Conservation (phyloP, 805 yeast species). For the Lachancea mirantina region DNA sequence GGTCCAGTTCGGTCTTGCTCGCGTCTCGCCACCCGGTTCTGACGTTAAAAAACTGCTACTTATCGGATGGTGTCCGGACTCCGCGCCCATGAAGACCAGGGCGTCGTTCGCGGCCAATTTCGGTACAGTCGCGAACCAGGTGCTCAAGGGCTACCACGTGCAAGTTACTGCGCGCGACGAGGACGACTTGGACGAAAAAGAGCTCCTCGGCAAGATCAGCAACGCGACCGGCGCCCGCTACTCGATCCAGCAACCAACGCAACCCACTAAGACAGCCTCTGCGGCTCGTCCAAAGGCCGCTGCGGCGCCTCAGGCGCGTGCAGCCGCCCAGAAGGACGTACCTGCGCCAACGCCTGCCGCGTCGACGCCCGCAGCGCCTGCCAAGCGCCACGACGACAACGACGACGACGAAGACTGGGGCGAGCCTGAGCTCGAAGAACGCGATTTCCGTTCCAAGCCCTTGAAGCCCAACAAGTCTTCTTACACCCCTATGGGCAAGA, state of each 20-base stretch:
- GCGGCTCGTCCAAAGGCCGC: conserved; percentile 18
- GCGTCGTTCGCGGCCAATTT: conserved; percentile 72
- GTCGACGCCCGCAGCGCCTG: conserved; percentile 6
- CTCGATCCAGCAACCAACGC: conserved; percentile 44
- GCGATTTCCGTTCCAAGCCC: conserved; percentile 44
- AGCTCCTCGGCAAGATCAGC: conserved; percentile 65
- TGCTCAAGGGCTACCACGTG: conserved; percentile 80
- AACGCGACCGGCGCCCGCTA: conserved; percentile 96
- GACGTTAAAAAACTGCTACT: conserved; percentile 78
- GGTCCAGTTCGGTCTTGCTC: conserved; percentile 84
- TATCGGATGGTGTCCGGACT: conserved; percentile 97
- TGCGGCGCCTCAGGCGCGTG: conserved; percentile 24
- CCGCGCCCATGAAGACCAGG: conserved; percentile 73
- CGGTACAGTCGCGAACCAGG: conserved; percentile 58
- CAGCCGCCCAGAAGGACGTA: background rate
- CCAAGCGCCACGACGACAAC: conserved; percentile 7
- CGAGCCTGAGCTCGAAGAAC: conserved; percentile 40
- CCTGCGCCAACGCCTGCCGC: conserved; percentile 10
- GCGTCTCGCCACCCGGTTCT: conserved; percentile 86
- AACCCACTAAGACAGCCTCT: conserved; percentile 12
- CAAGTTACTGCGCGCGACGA: conserved; percentile 94
- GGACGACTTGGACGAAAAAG: conserved; percentile 79
- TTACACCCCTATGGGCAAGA: conserved; percentile 58
- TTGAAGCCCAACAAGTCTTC: conserved; percentile 38
- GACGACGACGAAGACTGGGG: conserved; percentile 38